Evolutionary conservation across 2,329 filamentous ascomycete species (phyloP).

Genomic region (Epichloe amarillans): DNA sequence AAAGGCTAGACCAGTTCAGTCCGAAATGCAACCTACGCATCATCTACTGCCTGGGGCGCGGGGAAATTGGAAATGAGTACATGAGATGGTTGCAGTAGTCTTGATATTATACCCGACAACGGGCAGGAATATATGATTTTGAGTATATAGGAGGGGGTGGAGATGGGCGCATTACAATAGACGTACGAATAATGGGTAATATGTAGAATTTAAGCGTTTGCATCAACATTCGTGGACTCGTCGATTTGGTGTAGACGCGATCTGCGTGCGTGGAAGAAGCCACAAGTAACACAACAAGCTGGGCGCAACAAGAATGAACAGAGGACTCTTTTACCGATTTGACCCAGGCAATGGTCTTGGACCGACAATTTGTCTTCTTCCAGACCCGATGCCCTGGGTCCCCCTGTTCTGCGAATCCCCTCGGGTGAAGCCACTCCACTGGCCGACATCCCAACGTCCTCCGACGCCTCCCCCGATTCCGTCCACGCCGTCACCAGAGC

Average conservation of each 20-base stretch:
- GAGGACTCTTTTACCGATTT: constrained; percentile 10
- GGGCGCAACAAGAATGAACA: too few relatives aligned
- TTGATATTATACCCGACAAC: too few relatives aligned
- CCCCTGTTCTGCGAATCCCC: constrained; percentile 63
- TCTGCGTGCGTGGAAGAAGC: neutral
- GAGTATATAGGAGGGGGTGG: too few relatives aligned
- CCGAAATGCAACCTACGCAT: too few relatives aligned
- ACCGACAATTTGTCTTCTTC: constrained; percentile 66
- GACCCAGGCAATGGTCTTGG: constrained; percentile 50
- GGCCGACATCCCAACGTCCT: constrained; percentile 62
- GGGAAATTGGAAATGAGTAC: neutral
- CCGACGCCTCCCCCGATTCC: constrained; percentile 56
- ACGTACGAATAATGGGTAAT: neutral
- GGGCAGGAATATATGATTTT: too few relatives aligned
- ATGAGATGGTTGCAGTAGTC: too few relatives aligned
- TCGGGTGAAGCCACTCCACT: constrained; percentile 62
- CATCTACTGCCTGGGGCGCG: neutral
- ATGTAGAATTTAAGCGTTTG: too few relatives aligned
- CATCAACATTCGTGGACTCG: too few relatives aligned
- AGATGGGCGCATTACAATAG: neutral
- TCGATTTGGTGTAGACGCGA: too few relatives aligned
- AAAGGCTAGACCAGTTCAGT: too few relatives aligned
- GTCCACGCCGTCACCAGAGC: constrained; percentile 39
- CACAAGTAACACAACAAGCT: neutral
- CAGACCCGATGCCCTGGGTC: constrained; percentile 51